A percentile compares a stretch with the other conserved stretches of the same genome.
Evolutionary conservation across 805 yeast genomes (phyloP).

Genomic region (Lipomyces mesembrius): DNA sequence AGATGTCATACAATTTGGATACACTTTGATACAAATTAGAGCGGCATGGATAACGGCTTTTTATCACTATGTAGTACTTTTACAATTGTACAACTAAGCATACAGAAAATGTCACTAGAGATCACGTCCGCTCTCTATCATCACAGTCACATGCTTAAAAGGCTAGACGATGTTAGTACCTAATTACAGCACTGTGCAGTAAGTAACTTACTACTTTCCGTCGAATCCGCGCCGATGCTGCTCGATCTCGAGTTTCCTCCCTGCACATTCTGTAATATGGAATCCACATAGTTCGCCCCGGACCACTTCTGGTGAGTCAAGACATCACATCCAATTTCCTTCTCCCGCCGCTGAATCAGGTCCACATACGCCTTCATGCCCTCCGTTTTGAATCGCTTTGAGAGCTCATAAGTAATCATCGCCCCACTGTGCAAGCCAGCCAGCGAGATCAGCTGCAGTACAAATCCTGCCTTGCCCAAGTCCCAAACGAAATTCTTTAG

Average conservation of each 20-base stretch:
- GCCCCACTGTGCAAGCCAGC: conserved; percentile 65
- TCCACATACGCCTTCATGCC: conserved; percentile 68
- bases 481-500: conserved; percentile 58
- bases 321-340: conserved; percentile 54
- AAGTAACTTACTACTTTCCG: conserved; percentile 26
- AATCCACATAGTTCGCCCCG: conserved; percentile 61
- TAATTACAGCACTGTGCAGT: neutral
- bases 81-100: neutral
- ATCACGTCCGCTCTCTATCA: neutral
- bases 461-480: conserved; percentile 61
- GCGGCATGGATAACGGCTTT: neutral
- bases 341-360: conserved; percentile 55
- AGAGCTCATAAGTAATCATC: conserved; percentile 55
- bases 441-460: conserved; percentile 61
- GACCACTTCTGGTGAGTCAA: conserved; percentile 67
- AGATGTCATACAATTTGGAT: neutral
- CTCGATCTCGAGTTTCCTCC: conserved; percentile 45
- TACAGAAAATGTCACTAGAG: neutral
- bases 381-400: conserved; percentile 53
- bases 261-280: conserved; percentile 51
- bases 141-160: neutral
- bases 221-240: conserved; percentile 32
- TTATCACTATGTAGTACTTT: no score
- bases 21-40: neutral
- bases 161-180: neutral